Percentiles rank a stretch among this genome's conserved stretches.
Conservation (phyloP, 257 asterid species). For the Petrea volubilis region DNA sequence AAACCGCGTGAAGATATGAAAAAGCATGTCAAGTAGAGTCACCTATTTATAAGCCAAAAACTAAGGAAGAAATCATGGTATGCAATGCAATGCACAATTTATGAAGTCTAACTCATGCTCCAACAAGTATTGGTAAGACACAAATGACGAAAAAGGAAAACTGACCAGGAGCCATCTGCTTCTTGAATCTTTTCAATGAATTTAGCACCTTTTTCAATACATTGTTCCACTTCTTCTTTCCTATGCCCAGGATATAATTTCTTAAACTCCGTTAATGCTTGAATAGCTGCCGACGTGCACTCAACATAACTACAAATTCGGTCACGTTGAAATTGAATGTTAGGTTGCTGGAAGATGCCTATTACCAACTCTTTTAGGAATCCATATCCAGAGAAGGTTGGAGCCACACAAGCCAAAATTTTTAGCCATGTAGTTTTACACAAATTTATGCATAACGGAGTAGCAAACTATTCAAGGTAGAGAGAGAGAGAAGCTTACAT, state of each 20-base stretch:
- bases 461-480: conserved; percentile 18
- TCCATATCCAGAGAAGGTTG: conserved; percentile 13
- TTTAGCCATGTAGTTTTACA: no score
- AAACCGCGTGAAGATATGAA: conserved; percentile 15
- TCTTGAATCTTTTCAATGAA: conserved; percentile 79
- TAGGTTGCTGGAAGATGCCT: neutral
- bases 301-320: conserved; percentile 77
- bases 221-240: conserved; percentile 62
- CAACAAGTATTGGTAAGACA: conserved; percentile 12
- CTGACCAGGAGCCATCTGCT: conserved; percentile 95
- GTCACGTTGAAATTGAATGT: conserved; percentile 24
- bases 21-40: conserved; percentile 3
- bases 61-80: neutral
- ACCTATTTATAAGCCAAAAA: neutral
- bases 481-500: neutral
- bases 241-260: conserved; percentile 85
- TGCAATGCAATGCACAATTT: conserved; percentile 6
- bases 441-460: no score
- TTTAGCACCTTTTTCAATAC: conserved; percentile 65
- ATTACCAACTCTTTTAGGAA: neutral
- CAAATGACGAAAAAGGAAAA: conserved; percentile 18
- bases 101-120: conserved; percentile 7
- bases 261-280: conserved; percentile 73
- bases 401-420: neutral
- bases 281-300: conserved; percentile 97